These are phyloP conservation scores for Diaporthe batatas DNA, from an alignment of 2,329 filamentous ascomycete species.

Conservation along the genomic window DNA sequence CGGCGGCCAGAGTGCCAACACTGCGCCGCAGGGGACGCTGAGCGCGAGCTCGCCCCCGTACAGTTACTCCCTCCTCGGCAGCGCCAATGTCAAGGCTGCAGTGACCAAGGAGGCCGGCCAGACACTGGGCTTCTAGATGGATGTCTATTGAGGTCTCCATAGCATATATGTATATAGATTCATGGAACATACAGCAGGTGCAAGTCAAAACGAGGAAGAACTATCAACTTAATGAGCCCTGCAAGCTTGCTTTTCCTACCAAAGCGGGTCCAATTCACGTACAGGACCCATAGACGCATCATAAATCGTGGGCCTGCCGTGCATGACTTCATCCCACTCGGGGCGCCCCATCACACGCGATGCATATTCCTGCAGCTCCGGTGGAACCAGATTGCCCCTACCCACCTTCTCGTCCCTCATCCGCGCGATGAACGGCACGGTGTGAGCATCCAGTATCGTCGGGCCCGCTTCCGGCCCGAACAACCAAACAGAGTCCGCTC, in stretches of 20 bases:
- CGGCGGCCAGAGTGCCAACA: conserved; percentile 18
- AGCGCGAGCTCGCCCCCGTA: conserved; percentile 20
- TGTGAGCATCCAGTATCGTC: conserved; percentile 4
- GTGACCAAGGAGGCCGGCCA: conserved; percentile 15
- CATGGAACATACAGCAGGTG: not conserved
- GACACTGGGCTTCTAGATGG: not conserved
- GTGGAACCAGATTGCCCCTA: not conserved
- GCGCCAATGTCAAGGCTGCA: conserved; percentile 14
- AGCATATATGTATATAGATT: not conserved
- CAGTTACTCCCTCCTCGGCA: not conserved
- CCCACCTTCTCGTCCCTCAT: not conserved
- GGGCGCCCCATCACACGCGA: not conserved
- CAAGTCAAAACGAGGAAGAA: not conserved
- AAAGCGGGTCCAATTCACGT: conserved; percentile 7
- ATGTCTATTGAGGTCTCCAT: accelerated
- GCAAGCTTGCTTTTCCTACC: not conserved
- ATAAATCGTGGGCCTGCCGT: conserved; percentile 5
- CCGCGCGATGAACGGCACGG: conserved; percentile 13
- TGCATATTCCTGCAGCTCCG: not conserved
- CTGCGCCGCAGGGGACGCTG: conserved; percentile 16
- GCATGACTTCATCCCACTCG: conserved; percentile 5
- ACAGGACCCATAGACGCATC: conserved; percentile 11
- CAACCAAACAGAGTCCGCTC: not conserved
- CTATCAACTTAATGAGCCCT: not conserved
- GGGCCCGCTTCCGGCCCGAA: not conserved